Conservation (phyloP, 257 asterid genomes). For the Solanum boliviense region DNA sequence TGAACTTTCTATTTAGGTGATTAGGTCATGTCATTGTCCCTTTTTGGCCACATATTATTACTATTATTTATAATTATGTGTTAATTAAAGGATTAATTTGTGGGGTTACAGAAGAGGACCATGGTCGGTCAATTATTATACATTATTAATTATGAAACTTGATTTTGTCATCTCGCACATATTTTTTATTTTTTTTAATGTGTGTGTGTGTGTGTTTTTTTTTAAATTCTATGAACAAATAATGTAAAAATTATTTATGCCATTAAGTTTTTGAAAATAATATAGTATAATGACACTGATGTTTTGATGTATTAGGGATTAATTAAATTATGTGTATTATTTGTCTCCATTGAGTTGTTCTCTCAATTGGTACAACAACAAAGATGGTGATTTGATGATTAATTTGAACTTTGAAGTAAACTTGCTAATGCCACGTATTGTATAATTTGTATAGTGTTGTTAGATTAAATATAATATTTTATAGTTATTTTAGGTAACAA, state of each 20-base stretch:
- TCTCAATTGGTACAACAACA: background rate
- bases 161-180: background rate
- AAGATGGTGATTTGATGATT: background rate
- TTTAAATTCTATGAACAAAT: background rate
- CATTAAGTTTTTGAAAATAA: background rate
- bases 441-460: background rate
- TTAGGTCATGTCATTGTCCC: constrained; percentile 15
- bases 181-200: too few species aligned
- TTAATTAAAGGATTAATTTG: background rate
- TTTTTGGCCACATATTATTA: background rate
- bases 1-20: constrained; percentile 35
- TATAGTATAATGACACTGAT: background rate
- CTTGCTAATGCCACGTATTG: background rate
- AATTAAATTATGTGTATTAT: background rate
- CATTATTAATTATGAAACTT: constrained; percentile 12
- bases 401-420: background rate
- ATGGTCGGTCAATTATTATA: constrained; percentile 31
- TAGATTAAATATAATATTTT: background rate
- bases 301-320: background rate
- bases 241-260: background rate
- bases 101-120: constrained; percentile 14
- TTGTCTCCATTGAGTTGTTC: background rate
- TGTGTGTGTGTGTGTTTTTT: background rate
- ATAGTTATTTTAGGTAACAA: background rate
- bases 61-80: constrained; percentile 17